A percentile compares a stretch with the other conserved stretches of the same genome.
These are phyloP conservation scores for Hygrocybe punicea DNA, from an alignment of 768 basidiomycete species.

Conservation along the genomic window DNA sequence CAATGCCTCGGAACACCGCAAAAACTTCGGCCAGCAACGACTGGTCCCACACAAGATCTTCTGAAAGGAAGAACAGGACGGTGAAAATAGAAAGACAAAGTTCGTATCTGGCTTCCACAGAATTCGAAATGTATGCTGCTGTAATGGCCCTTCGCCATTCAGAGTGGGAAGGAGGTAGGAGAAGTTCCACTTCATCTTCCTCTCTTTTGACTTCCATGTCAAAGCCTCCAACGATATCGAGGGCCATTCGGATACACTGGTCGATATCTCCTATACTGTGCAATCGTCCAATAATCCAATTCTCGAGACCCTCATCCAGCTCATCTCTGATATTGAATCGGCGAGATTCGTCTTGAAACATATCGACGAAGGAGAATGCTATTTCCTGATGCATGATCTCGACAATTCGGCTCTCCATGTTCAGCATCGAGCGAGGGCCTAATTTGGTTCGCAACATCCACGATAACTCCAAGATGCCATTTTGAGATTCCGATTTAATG, in stretches of 20 bases:
- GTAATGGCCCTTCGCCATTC: slow-evolving; percentile 62
- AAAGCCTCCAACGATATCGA: slow-evolving; percentile 71
- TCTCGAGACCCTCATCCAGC: slow-evolving; percentile 57
- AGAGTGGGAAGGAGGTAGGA: slow-evolving; percentile 52
- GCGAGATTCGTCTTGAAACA: slow-evolving; percentile 62
- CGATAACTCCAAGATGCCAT: slow-evolving; percentile 55
- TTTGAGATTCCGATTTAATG: slow-evolving; percentile 45
- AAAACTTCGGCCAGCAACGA: slow-evolving; percentile 68
- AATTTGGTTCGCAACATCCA: slow-evolving; percentile 62
- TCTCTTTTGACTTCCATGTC: slow-evolving; percentile 72
- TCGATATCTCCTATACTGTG: slow-evolving; percentile 57
- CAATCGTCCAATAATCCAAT: slow-evolving; percentile 60
- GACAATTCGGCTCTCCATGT: slow-evolving; percentile 55
- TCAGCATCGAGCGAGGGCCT: slow-evolving; percentile 54
- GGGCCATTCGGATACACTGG: slow-evolving; percentile 49
- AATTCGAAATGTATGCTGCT: slow-evolving; percentile 57
- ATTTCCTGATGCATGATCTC: slow-evolving; percentile 74
- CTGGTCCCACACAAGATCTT: slow-evolving; percentile 63
- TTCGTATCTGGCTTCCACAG: slow-evolving; percentile 73
- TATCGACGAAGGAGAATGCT: slow-evolving; percentile 73
- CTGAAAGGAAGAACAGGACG: slow-evolving; percentile 67
- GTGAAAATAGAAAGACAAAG: slow-evolving; percentile 62
- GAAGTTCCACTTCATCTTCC: slow-evolving; percentile 57
- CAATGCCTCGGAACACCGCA: slow-evolving; percentile 74
- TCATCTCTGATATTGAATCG: slow-evolving; percentile 51